Conservation (phyloP, 345 rosid species). For the Anastatica hierochuntica region DNA sequence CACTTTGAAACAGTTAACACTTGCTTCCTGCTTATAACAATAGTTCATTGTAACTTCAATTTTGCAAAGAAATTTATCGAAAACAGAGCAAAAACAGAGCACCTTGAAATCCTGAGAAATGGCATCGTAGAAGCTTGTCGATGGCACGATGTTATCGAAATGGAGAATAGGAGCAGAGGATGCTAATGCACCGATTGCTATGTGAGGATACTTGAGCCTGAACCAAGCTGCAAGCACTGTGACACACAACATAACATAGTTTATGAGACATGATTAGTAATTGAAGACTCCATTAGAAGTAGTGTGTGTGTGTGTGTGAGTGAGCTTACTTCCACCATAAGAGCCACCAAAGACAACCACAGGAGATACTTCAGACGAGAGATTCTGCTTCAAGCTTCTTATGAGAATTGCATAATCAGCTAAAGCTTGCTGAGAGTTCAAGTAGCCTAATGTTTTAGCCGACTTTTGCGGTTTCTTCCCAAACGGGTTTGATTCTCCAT, state of each 20-base stretch:
- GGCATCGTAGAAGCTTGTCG: slow-evolving; percentile 68
- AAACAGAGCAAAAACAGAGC: not conserved
- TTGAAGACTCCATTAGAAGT: too few relatives aligned
- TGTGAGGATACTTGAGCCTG: slow-evolving; percentile 73
- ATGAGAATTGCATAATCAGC: slow-evolving; percentile 69
- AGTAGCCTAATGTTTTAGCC: slow-evolving; percentile 52
- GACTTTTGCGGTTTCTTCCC: slow-evolving; percentile 50
- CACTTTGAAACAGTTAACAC: slow-evolving; percentile 57
- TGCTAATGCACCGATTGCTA: slow-evolving; percentile 72
- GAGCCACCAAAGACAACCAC: slow-evolving; percentile 85
- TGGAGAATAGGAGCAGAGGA: slow-evolving; percentile 75
- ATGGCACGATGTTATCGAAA: slow-evolving; percentile 57
- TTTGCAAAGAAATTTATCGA: too few relatives aligned
- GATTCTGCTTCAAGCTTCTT: slow-evolving; percentile 62
- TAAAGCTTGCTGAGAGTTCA: slow-evolving; percentile 71
- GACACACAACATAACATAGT: slow-evolving; percentile 10
- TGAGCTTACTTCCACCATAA: slow-evolving; percentile 69
- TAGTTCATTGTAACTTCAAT: not conserved
- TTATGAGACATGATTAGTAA: too few relatives aligned
- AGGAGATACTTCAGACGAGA: slow-evolving; percentile 64
- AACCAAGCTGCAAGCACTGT: slow-evolving; percentile 90
- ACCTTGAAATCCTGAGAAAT: slow-evolving; percentile 70
- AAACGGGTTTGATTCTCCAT: slow-evolving; percentile 67
- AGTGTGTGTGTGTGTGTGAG: not conserved
- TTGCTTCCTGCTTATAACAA: slow-evolving; percentile 39